Percentiles rank a stretch among this genome's conserved stretches.
phyloP scores from a whole-genome alignment of 768 basidiomycete genomes.

The Trametes sanguinea region DNA sequence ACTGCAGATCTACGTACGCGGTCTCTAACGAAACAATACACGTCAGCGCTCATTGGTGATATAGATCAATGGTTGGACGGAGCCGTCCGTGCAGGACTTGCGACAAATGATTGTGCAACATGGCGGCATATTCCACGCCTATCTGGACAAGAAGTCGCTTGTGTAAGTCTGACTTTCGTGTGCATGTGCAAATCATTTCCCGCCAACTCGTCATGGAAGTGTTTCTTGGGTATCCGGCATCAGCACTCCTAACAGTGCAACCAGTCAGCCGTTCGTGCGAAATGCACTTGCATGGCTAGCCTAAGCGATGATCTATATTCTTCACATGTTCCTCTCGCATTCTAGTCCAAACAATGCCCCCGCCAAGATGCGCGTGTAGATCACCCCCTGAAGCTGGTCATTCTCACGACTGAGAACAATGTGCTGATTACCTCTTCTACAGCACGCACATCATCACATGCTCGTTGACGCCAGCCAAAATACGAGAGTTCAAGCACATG shows the following conservation, averaged over 20 bases:
- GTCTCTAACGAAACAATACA: neutral
- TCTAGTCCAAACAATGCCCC: too few species aligned
- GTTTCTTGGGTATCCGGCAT: too few species aligned
- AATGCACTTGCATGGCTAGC: neutral
- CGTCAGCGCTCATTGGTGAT: slow-evolving; percentile 53
- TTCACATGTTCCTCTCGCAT: too few species aligned
- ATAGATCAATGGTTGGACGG: slow-evolving; percentile 89
- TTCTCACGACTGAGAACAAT: too few species aligned
- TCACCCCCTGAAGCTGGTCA: too few species aligned
- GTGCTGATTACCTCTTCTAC: slow-evolving; percentile 2
- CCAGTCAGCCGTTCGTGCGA: too few species aligned
- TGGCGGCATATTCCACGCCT: slow-evolving; percentile 83
- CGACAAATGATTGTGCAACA: slow-evolving; percentile 77
- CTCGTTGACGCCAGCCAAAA: slow-evolving; percentile 86
- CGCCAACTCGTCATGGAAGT: too few species aligned
- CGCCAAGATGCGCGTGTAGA: too few species aligned
- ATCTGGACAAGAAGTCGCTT: slow-evolving; percentile 74
- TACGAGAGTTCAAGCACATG: slow-evolving; percentile 85
- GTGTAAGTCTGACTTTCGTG: slow-evolving; percentile 48
- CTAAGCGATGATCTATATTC: too few species aligned
- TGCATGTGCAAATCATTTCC: too few species aligned
- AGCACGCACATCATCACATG: slow-evolving; percentile 93
- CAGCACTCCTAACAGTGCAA: too few species aligned
- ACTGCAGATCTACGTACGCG: slow-evolving; percentile 80
- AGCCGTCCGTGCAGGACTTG: slow-evolving; percentile 83